Base-by-base conservation (phyloP, 495 filamentous ascomycete genomes). In the Talaromyces stipitatus region DNA sequence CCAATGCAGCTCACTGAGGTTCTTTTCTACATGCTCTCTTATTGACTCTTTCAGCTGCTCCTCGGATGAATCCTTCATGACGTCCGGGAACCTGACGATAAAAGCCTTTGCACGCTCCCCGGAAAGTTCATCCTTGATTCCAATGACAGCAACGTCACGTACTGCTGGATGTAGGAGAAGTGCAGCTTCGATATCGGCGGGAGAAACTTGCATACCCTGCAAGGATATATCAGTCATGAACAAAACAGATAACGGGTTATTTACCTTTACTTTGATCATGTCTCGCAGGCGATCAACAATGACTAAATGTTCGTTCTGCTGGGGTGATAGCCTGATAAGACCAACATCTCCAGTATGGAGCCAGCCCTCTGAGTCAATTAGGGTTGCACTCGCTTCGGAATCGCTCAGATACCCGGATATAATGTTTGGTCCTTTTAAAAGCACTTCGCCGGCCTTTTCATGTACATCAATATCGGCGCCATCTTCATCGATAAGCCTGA, bases 361-460 rank as follows among this genome's bases (percentile, higher is more conserved):
- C 68, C 70, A 72, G 0, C 72, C 72, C 0, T 73, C 57, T n/a
- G 85, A 80, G 59, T 90, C 82, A 62, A 79, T 79, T 57, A 87
- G 94, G 0, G 91, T 90, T 63, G 95, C 90, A 30, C 81, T 94
- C 12, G 91, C 91, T 61, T 85, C 84, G 22, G 87, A 84, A 62
- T 95, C 95, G 69, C 91, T 85, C 45, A 95, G 72, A 60, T 96
- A 96, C 11, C 91, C 91, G 2, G 92, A 69, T 1, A 88, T 84
- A 22, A 95, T 82, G 23, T 85, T 86, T 0, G 90, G 91, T 1
- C 81, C 81, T 69, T 86, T 84, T 2, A 92, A 78, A 4, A 89
- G 74, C 26, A 96, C 78, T 66, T 96, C 91, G 32, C 91, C 91
- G 0, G 85, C 88, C 52, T 85, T 83, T 55, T 90, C 83, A 62